Base-by-base conservation (phyloP, 2,329 filamentous ascomycete species). In the Exophiala lecanii-corni region DNA sequence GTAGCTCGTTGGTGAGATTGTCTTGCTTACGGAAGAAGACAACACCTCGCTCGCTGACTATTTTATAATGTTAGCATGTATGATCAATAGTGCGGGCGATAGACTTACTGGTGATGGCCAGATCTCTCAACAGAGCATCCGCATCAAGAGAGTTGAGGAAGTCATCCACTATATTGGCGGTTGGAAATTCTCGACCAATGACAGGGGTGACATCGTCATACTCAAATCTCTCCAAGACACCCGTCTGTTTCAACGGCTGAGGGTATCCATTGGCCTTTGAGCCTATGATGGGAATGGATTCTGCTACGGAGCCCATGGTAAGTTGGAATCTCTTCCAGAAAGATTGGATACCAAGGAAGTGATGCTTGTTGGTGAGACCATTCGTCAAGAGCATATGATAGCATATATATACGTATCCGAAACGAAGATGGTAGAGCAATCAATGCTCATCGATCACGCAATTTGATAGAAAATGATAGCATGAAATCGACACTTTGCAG, bases 1-100 rank as follows among this genome's bases (percentile, higher is more conserved):
- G 80, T 2, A 81, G 70, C 1, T 79, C 76, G 56, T 82, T 74
- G 50, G 71, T 73, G 26, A 84, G 62, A 56, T 73, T 68, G 54
- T 78, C 65, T 51, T 86, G 82, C 20, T 75, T 72, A 15, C 81
- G 75, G 64, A 86, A 83, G 66, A 85, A 84, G 21, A 85, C 80
- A 3, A 86, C 82, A 7, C 81, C 81, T 0, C 82, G 75, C 47
- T 78, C 75, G 1, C 81, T 84, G 51, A 86, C 81, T 83, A 38
- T 10, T 9, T 13, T 19, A 39, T 36, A 43, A 28, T 21, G 4
- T 37, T 44, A 41, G 20, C 2, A 4, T 26, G 9, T 17, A 25
- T 18, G 17, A 30, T 18, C 2, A 5, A 21, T 13, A 21, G 26
- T 7, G 13, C 16, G 5, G 28, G 12, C 9, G 31, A 13, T 2